A percentile compares a stretch with the other conserved stretches of the same genome.
These are phyloP conservation scores for Alnus rubra DNA, from an alignment of 306 rosid species.

Conservation along the genomic window DNA sequence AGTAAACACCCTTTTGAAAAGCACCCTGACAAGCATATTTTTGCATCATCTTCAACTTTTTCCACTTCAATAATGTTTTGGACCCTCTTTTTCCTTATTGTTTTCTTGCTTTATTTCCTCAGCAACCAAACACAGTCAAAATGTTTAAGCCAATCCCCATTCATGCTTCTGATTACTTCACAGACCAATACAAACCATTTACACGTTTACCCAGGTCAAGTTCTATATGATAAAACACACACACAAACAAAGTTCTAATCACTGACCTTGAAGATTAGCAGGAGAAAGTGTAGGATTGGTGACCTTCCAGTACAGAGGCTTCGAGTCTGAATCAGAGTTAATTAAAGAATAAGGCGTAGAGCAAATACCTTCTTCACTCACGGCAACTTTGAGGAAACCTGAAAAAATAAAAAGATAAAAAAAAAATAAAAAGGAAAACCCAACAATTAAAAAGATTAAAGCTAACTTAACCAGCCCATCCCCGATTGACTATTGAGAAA, in stretches of 20 bases:
- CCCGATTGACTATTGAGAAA: not conserved
- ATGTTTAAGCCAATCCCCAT: not conserved
- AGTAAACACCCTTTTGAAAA: not conserved
- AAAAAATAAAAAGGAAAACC: not conserved
- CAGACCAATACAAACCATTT: slow-evolving; percentile 12
- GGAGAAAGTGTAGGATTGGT: slow-evolving; percentile 75
- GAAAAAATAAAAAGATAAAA: slow-evolving; percentile 24
- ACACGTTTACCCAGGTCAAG: not conserved
- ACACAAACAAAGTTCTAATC: not conserved
- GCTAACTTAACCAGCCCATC: too few relatives aligned
- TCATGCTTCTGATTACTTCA: not conserved
- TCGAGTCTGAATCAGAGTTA: slow-evolving; percentile 36
- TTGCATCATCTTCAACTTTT: not conserved
- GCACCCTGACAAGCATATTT: not conserved
- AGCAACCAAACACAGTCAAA: slow-evolving; percentile 7
- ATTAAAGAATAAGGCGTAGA: slow-evolving; percentile 56
- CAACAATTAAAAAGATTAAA: too few relatives aligned
- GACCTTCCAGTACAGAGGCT: slow-evolving; percentile 65
- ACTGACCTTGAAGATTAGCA: slow-evolving; percentile 70
- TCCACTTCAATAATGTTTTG: not conserved
- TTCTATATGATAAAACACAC: not conserved
- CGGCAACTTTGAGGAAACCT: slow-evolving; percentile 54
- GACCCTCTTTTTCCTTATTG: not conserved
- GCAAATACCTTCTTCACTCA: slow-evolving; percentile 65
- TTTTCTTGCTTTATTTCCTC: not conserved